Evolutionary conservation across 1,139 yeast species (phyloP).

Genomic region (Lodderomyces orthopsilosis): DNA sequence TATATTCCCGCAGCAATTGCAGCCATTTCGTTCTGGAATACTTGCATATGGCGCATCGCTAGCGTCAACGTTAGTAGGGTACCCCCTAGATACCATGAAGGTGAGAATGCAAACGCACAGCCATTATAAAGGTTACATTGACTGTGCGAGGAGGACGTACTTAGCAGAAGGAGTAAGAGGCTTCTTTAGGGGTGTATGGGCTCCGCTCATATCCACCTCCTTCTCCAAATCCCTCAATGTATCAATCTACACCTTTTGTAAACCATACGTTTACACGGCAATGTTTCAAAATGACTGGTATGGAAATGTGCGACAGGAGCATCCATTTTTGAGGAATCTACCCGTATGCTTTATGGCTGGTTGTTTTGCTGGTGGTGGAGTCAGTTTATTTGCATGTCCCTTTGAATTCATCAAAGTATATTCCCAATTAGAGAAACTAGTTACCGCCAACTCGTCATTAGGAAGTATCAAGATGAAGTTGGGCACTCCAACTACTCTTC

Average conservation of each 20-base stretch:
- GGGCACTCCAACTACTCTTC: conserved; percentile 22
- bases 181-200: conserved; percentile 72
- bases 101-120: conserved; percentile 80
- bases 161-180: conserved; percentile 65
- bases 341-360: conserved; percentile 72
- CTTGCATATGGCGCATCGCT: conserved; percentile 67
- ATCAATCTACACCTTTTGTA: conserved; percentile 56
- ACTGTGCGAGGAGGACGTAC: conserved; percentile 59
- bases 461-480: conserved; percentile 7
- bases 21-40: conserved; percentile 57
- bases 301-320: conserved; percentile 14
- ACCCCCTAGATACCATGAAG: conserved; percentile 81
- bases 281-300: conserved; percentile 20
- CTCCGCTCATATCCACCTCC: conserved; percentile 67
- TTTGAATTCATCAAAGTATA: conserved; percentile 82
- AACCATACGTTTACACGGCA: conserved; percentile 45
- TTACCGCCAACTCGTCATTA: conserved; percentile 17
- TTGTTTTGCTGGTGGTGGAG: conserved; percentile 60
- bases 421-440: conserved; percentile 63
- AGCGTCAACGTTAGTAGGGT: conserved; percentile 69
- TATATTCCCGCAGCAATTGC: conserved; percentile 47
- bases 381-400: conserved; percentile 74
- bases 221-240: conserved; percentile 67
- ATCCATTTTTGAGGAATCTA: conserved; percentile 50
- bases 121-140: conserved; percentile 53